Percentiles rank a stretch among this genome's conserved stretches.
Evolutionary conservation across 2,329 filamentous ascomycete species (phyloP).

Genomic region (Xylaria sp.): DNA sequence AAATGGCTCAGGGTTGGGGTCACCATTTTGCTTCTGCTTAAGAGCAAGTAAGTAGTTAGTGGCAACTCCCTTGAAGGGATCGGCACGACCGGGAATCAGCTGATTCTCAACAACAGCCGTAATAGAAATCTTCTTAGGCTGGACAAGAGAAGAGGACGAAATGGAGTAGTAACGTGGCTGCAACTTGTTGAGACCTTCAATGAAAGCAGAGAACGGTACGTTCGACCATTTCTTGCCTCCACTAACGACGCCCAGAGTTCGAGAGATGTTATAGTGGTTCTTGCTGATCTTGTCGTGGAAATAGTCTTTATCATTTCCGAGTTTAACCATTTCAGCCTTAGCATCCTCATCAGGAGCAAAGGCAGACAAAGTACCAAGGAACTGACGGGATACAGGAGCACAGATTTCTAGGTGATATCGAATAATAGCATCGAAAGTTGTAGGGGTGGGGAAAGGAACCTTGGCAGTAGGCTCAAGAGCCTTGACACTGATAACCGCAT

Average conservation of each 20-base stretch:
- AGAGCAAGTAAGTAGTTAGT: conserved; percentile 96
- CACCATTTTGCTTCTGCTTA: conserved; percentile 95
- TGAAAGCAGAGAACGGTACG: conserved; percentile 91
- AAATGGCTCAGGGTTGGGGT: conserved; percentile 79
- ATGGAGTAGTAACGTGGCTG: conserved; percentile 99
- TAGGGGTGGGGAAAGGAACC: conserved; percentile 95
- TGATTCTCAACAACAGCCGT: conserved; percentile 93
- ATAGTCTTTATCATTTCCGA: conserved; percentile 93
- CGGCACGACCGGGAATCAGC: conserved; percentile 74
- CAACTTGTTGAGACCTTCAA: conserved; percentile 92
- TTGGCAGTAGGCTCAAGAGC: conserved; percentile 93
- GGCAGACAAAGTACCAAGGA: conserved; percentile 82
- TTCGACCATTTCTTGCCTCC: conserved; percentile 78
- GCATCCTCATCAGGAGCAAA: conserved; percentile 85
- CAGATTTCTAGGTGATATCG: conserved; percentile 98
- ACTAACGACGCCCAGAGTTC: conserved; percentile 76
- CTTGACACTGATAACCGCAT: conserved; percentile 86
- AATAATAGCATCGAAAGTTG: conserved; percentile 90
- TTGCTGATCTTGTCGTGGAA: conserved; percentile 85
- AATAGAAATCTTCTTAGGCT: conserved; percentile 93
- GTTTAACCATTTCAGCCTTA: conserved; percentile 86
- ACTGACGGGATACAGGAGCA: conserved; percentile 94
- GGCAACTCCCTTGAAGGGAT: conserved; percentile 88
- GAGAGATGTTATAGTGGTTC: conserved; percentile 87
- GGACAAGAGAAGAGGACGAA: conserved; percentile 92